A percentile compares a stretch with the other conserved stretches of the same genome.
Conservation (phyloP, 495 filamentous ascomycete genomes). For the Neurospora hispaniola region DNA sequence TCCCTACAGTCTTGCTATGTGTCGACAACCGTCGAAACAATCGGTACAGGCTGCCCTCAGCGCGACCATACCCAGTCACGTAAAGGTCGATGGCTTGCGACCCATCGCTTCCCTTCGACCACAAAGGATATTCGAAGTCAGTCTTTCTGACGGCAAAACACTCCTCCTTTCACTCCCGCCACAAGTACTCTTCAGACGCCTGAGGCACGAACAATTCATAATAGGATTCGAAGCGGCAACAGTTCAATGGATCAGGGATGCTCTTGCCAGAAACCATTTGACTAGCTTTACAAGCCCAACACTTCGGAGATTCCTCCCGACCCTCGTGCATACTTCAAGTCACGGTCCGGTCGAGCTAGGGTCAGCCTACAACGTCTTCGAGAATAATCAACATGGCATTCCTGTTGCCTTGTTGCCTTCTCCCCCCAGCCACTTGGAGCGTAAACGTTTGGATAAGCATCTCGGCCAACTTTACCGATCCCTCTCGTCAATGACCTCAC, state of each 20-base stretch:
- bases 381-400: conserved; percentile 13
- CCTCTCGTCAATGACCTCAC: conserved; percentile 24
- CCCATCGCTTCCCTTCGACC: conserved; percentile 20
- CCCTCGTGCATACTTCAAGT: conserved; percentile 21
- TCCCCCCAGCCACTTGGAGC: conserved; percentile 10
- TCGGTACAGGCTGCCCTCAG: conserved; percentile 24
- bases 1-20: conserved; percentile 17
- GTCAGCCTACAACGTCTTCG: conserved; percentile 24
- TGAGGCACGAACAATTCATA: conserved; percentile 29
- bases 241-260: conserved; percentile 21
- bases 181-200: conserved; percentile 22
- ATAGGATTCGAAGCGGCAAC: conserved; percentile 24
- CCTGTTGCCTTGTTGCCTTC: conserved; percentile 19
- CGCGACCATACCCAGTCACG: conserved; percentile 15
- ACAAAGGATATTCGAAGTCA: conserved; percentile 24
- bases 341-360: conserved; percentile 9
- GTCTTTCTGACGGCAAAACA: conserved; percentile 21
- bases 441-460: conserved; percentile 19
- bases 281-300: background rate
- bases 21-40: conserved; percentile 22
- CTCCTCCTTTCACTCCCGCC: conserved; percentile 28
- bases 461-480: conserved; percentile 23
- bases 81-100: conserved; percentile 20
- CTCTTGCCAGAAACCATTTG: background rate
- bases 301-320: conserved; percentile 19